Evolutionary conservation across 1,139 yeast genomes (phyloP), one percentile per base, ranked within the genome.

Genomic region (Saccharomyces hybrid): DNA sequence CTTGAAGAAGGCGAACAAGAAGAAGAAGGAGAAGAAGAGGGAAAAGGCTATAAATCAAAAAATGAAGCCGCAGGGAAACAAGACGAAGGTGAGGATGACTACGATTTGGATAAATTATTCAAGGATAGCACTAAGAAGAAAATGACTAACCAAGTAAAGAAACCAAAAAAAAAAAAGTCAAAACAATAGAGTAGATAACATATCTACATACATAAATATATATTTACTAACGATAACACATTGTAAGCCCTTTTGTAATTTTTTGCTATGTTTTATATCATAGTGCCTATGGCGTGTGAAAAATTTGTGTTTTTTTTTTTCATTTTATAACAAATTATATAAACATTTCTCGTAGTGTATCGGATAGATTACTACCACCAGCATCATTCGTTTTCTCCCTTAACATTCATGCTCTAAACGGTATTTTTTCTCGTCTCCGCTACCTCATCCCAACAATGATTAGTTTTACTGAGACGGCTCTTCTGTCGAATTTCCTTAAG

Each of bases 11-110:
- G 34, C 25, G 16, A 23, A 14, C 31, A 46, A 25, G 28, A 51
- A 46, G 46, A 34, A 32, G 46, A 46, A 25, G 28, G 49, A 46
- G 46, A 32, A 32, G 46, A 50, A 28, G 56, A 56, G 46, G 47
- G 51, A 53, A 50, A 42, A 32, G 28, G 38, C 41, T 26, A 26
- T 55, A 2, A 52, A 55, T 11, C 4, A 20, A 20, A 20, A 20
- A 31, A 28, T 1, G 48, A 53, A 44, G 6, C 41, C 11, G 11
- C 49, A 28, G 34, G 28, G 2, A 55, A 49, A 41, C 49, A 59
- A 42, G 60, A 61, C 4, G 61, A 60, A 26, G 63, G 59, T 5
- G 65, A 64, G 5, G 63, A 61, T 50, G 61, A 57, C 25, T 58
- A 60, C 23, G 70, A 65, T 26, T 62, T 59, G 51, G 58, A 56